Evolutionary conservation across 495 filamentous ascomycete genomes (phyloP), one percentile per base, ranked within the genome.

Genomic region (Lineolata rhizophorae): DNA sequence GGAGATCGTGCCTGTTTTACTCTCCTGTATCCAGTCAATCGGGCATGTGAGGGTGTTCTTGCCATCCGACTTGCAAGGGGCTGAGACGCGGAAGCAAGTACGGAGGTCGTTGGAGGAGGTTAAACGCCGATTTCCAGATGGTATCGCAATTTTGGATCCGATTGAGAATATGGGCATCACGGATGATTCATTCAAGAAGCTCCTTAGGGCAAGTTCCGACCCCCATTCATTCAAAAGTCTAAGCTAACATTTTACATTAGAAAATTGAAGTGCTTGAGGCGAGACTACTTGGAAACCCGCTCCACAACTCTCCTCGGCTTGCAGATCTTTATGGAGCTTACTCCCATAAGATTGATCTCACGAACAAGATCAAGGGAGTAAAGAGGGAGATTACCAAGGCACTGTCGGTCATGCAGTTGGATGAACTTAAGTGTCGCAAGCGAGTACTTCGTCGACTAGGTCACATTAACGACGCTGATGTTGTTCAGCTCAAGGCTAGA

Each of bases 241-340:
- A 14, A 30, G 20, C 28, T 35, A 25, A 43, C 39, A 12, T 6
- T 30, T 8, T 39, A 14, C 10, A 28, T n/a, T 32, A 72, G 64
- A 95, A 93, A 69, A 93, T 95, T 36, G 90, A 97, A 48, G 77
- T 93, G 17, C 65, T 95, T 4, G 90, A 97, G 50, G 80, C 83
- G n/a, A 68, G 74, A 18, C 57, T 97, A n/a, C 52, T 93, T 4
- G 55, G 72, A 9, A 93, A 91, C 43, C 81, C 85, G 10, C 62
- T 97, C 18, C 81, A 94, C 52, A 76, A 81, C 39, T 91, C 84
- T 3, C 76, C 82, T 2, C 63, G 81, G 9, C 57, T 97, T 20
- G 61, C 70, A 2, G 71, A 74, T 24, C 58, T 95, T 9, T 97
- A 81, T 57, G 65, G 82, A 19, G 71, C 76, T 48, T 93, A 93